Conservation (phyloP, 2,329 filamentous ascomycete species). For the Aotearoamyces nothofagi region DNA sequence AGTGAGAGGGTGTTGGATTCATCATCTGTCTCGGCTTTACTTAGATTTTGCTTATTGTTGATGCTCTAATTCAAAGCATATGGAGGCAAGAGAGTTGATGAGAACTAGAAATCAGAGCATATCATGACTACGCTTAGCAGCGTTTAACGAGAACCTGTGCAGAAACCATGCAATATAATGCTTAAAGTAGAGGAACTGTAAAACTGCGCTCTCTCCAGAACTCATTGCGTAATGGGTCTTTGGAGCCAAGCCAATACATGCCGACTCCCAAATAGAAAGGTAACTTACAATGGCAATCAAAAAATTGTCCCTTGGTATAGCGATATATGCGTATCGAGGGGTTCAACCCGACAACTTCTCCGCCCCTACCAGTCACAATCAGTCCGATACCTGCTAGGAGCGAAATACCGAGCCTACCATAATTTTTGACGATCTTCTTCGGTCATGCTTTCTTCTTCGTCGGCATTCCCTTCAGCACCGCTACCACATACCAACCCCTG, state of each 20-base stretch:
- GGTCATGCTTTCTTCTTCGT: constrained; percentile 9
- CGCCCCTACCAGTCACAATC: constrained; percentile 48
- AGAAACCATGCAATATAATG: no score
- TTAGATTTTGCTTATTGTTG: neutral
- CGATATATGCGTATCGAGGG: constrained; percentile 83
- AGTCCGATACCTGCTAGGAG: constrained; percentile 9
- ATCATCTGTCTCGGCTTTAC: constrained; percentile 47
- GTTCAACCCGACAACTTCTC: constrained; percentile 69
- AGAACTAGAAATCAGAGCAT: no score
- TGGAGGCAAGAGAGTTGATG: no score
- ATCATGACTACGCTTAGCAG: neutral
- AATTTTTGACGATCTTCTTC: constrained; percentile 11
- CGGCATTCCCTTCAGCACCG: constrained; percentile 4
- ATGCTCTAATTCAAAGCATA: neutral
- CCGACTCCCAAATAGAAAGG: neutral
- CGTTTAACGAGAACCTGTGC: neutral
- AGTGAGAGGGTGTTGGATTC: constrained; percentile 64
- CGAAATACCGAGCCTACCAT: constrained; percentile 11
- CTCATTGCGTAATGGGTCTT: no score
- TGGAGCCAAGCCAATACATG: neutral
- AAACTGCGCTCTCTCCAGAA: no score
- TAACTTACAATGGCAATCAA: constrained; percentile 75
- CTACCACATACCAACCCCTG: constrained; percentile 28
- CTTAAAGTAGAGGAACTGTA: no score
- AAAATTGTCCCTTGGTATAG: constrained; percentile 76